Percentiles rank a stretch among this genome's conserved stretches.
phyloP scores from a whole-genome alignment of 2,329 filamentous ascomycete species.

The Beauveria bassiana region DNA sequence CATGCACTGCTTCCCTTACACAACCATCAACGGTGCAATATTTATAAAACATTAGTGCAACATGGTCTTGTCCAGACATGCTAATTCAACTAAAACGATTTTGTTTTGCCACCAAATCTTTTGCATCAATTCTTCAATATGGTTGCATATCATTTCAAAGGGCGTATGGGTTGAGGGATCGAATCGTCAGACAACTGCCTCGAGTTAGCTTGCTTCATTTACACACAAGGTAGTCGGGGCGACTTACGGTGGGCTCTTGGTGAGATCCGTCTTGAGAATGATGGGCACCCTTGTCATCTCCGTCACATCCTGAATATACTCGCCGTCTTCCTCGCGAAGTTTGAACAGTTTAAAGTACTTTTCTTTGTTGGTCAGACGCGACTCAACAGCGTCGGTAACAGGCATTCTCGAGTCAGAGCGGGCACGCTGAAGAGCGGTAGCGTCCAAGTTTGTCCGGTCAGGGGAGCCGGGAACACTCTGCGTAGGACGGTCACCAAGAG shows the following conservation, averaged over 20 bases:
- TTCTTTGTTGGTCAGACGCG: constrained; percentile 84
- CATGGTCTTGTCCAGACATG: neutral
- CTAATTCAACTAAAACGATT: constrained; percentile 6
- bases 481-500: constrained; percentile 78
- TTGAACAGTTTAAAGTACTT: constrained; percentile 89
- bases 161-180: constrained; percentile 73
- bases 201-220: constrained; percentile 13
- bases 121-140: neutral
- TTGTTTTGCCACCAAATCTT: neutral
- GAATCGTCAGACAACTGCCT: constrained; percentile 69
- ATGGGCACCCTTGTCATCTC: constrained; percentile 98
- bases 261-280: constrained; percentile 94
- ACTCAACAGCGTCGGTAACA: constrained; percentile 65
- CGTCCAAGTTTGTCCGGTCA: constrained; percentile 61
- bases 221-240: neutral
- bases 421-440: constrained; percentile 71
- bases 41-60: constrained; percentile 7
- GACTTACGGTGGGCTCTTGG: constrained; percentile 98
- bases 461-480: constrained; percentile 94
- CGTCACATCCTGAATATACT: constrained; percentile 96
- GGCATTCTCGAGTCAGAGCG: constrained; percentile 91
- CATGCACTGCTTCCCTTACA: constrained; percentile 1
- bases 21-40: constrained; percentile 6
- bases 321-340: constrained; percentile 82
- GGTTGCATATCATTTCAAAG: constrained; percentile 30